Evolutionary conservation across 1,284 basidiomycete genomes (phyloP).

Genomic region (Cutaneotrichosporon cutaneum): DNA sequence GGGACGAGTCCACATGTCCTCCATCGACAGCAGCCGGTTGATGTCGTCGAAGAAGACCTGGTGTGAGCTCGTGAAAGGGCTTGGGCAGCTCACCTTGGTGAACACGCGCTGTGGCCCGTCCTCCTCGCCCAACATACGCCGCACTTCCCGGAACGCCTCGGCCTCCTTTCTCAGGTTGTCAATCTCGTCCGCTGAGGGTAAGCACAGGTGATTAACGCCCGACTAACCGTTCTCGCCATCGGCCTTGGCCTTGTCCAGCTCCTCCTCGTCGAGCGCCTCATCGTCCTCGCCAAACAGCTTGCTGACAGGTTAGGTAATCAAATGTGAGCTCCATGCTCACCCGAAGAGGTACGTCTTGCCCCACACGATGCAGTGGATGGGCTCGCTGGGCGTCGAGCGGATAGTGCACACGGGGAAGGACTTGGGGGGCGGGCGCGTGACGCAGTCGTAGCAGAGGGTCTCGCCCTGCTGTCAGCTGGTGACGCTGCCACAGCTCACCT

Average conservation of each 20-base stretch:
- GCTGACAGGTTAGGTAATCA: constrained; percentile 54
- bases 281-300: constrained; percentile 91
- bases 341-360: constrained; percentile 96
- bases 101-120: constrained; percentile 73
- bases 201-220: not conserved
- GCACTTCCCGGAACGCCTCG: constrained; percentile 77
- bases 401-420: constrained; percentile 98
- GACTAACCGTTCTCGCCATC: constrained; percentile 70
- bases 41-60: constrained; percentile 89
- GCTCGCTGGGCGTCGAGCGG: constrained; percentile 92
- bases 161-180: constrained; percentile 84
- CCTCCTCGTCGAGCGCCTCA: constrained; percentile 54
- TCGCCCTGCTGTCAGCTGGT: constrained; percentile 59
- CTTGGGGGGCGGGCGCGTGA: constrained; percentile 84
- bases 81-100: constrained; percentile 64
- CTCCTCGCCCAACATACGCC: constrained; percentile 55
- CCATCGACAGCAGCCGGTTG: constrained; percentile 83
- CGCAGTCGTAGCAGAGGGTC: constrained; percentile 90
- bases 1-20: constrained; percentile 88
- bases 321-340: constrained; percentile 56
- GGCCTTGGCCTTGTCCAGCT: constrained; percentile 58
- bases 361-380: constrained; percentile 99
- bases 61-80: not conserved
- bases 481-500: constrained; percentile 36
- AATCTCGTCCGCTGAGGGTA: constrained; percentile 75